phyloP scores from a whole-genome alignment of 768 basidiomycete genomes.

The Pulveroboletus sp. region DNA sequence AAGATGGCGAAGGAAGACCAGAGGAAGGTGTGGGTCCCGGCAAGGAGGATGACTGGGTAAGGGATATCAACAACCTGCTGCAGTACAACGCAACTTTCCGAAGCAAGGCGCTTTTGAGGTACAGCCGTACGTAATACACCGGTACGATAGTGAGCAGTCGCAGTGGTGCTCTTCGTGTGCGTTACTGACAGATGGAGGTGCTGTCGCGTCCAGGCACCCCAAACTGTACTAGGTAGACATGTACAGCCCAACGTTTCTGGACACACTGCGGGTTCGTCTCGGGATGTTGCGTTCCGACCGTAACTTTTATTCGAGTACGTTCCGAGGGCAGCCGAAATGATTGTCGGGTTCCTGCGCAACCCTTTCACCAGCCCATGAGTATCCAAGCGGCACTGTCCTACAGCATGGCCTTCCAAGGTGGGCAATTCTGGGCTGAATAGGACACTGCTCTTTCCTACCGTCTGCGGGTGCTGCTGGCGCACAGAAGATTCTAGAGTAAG shows the following conservation, averaged over 20 bases:
- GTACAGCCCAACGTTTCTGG: background rate
- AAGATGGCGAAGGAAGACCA: slow-evolving; percentile 38
- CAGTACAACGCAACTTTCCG: slow-evolving; percentile 95
- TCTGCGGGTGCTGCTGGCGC: background rate
- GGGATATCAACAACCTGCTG: slow-evolving; percentile 90
- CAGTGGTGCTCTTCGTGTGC: background rate
- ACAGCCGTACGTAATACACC: slow-evolving; percentile 45
- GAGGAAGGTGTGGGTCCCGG: slow-evolving; percentile 70
- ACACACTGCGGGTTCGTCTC: background rate
- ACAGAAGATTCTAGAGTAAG: background rate
- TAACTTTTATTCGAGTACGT: background rate
- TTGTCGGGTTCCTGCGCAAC: too few relatives aligned
- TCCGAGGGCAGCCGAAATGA: background rate
- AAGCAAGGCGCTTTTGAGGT: slow-evolving; percentile 78
- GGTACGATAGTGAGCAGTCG: slow-evolving; percentile 11
- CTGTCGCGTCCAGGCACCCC: background rate
- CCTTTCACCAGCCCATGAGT: too few relatives aligned
- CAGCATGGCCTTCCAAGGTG: background rate
- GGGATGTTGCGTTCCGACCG: background rate
- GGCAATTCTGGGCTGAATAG: background rate
- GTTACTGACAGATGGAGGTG: background rate
- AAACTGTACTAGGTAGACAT: slow-evolving; percentile 2
- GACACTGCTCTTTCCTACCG: background rate
- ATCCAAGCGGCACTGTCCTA: background rate
- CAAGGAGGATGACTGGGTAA: slow-evolving; percentile 93